phyloP scores from a whole-genome alignment of 768 basidiomycete species.

The Suillus ampliporus region DNA sequence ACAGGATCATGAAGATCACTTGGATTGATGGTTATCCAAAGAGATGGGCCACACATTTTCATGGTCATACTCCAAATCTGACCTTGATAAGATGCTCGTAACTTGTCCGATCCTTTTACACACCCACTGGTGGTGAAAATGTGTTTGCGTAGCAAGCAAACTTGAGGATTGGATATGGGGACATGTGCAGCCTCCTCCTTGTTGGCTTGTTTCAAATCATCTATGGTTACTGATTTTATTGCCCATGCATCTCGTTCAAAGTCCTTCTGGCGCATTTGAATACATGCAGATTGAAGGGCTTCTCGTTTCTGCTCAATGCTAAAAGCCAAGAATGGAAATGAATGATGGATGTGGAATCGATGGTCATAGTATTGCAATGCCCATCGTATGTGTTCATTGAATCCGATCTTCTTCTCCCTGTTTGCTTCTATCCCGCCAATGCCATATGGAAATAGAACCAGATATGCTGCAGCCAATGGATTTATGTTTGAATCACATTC shows the following conservation, averaged over 20 bases:
- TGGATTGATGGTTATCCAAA: slow-evolving; percentile 54
- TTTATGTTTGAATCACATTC: neutral
- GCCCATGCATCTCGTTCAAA: slow-evolving; percentile 28
- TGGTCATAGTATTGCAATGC: slow-evolving; percentile 34
- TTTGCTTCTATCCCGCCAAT: slow-evolving; percentile 38
- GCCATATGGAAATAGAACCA: slow-evolving; percentile 39
- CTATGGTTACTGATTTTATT: slow-evolving; percentile 30
- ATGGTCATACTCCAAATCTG: neutral
- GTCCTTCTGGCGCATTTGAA: slow-evolving; percentile 38
- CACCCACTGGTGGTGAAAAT: slow-evolving; percentile 27
- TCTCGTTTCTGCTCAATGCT: slow-evolving; percentile 36
- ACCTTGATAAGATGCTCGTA: slow-evolving; percentile 11
- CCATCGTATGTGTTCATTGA: slow-evolving; percentile 38
- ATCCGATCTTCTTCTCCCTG: slow-evolving; percentile 23
- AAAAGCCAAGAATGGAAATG: slow-evolving; percentile 40
- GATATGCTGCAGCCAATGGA: neutral
- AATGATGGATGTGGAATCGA: slow-evolving; percentile 35
- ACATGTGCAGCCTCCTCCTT: slow-evolving; percentile 37
- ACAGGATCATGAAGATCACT: neutral
- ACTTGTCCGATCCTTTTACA: slow-evolving; percentile 43
- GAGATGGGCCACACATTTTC: neutral
- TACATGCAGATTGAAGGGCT: slow-evolving; percentile 28
- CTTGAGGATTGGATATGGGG: slow-evolving; percentile 30
- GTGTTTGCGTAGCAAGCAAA: slow-evolving; percentile 31
- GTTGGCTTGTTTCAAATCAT: slow-evolving; percentile 38